Conservation (phyloP, 2,329 filamentous ascomycete genomes). For the Aspergillaceae sp. region DNA sequence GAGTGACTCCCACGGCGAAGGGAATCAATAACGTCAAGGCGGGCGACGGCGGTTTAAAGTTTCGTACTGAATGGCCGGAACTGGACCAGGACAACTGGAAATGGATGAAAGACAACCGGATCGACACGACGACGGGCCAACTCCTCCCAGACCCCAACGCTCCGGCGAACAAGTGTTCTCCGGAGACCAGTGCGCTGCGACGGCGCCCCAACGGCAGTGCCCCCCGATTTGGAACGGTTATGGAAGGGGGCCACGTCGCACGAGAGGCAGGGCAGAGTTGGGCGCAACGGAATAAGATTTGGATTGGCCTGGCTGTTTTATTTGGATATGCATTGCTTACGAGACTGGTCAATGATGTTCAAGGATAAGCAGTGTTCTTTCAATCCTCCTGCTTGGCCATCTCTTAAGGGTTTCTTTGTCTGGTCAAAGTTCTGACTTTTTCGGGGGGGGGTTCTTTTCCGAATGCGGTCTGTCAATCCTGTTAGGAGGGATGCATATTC, state of each 20-base stretch:
- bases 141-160: constrained; percentile 47
- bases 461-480: neutral
- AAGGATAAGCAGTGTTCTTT: constrained; percentile 14
- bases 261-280: constrained; percentile 74
- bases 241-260: constrained; percentile 69
- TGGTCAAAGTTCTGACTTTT: too few species aligned
- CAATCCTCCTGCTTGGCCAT: neutral
- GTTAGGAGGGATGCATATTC: neutral
- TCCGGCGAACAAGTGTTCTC: constrained; percentile 50
- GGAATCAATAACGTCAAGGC: constrained; percentile 74
- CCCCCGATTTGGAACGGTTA: constrained; percentile 51
- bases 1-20: constrained; percentile 49
- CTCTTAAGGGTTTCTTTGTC: neutral
- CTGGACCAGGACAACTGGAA: constrained; percentile 81
- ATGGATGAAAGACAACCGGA: constrained; percentile 77
- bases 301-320: constrained; percentile 59
- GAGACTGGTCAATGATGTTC: constrained; percentile 56
- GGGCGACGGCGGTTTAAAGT: constrained; percentile 87
- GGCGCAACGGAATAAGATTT: constrained; percentile 69
- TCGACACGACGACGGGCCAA: constrained; percentile 69
- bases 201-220: constrained; percentile 53
- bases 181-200: constrained; percentile 54
- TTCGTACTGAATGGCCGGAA: constrained; percentile 81
- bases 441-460: neutral
- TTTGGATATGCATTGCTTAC: constrained; percentile 79